These are phyloP conservation scores for Ascochyta koolunga DNA, from an alignment of 2,329 filamentous ascomycete genomes.

Conservation along the genomic window DNA sequence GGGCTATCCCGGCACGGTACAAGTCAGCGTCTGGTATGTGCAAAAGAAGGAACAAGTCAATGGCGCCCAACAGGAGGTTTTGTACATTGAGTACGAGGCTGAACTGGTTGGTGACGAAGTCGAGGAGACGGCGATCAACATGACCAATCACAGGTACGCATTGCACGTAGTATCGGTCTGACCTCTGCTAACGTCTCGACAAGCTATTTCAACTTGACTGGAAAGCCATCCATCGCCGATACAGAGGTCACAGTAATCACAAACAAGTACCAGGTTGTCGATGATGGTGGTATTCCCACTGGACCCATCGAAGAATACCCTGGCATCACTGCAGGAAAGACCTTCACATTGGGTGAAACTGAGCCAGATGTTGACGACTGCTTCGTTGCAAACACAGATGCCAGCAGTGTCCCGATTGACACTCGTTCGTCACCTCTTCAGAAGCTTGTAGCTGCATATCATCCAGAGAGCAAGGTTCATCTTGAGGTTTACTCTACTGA, in stretches of 20 bases:
- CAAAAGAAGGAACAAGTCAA: slow-evolving; percentile 69
- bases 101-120: slow-evolving; percentile 74
- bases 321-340: slow-evolving; percentile 67
- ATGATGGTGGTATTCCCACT: slow-evolving; percentile 75
- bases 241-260: slow-evolving; percentile 66
- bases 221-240: slow-evolving; percentile 64
- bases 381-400: slow-evolving; percentile 76
- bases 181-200: not conserved
- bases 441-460: slow-evolving; percentile 73
- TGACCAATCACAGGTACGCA: slow-evolving; percentile 90
- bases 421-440: slow-evolving; percentile 64
- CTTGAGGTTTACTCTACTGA: slow-evolving; percentile 90
- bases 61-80: slow-evolving; percentile 69
- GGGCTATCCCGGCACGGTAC: slow-evolving; percentile 85
- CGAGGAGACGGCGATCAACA: slow-evolving; percentile 88
- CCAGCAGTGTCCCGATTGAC: slow-evolving; percentile 58
- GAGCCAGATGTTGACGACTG: slow-evolving; percentile 87
- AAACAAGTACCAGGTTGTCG: slow-evolving; percentile 73
- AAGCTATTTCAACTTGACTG: slow-evolving; percentile 72
- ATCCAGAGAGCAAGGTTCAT: slow-evolving; percentile 76
- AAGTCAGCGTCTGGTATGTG: slow-evolving; percentile 79
- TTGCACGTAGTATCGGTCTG: no score
- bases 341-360: slow-evolving; percentile 73
- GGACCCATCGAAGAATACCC: slow-evolving; percentile 68
- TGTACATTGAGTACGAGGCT: slow-evolving; percentile 90